A percentile compares a stretch with the other conserved stretches of the same genome.
These are phyloP conservation scores for Brachypodium distachyon DNA, from an alignment of 202 grass and related monocot genomes.

Conservation along the genomic window DNA sequence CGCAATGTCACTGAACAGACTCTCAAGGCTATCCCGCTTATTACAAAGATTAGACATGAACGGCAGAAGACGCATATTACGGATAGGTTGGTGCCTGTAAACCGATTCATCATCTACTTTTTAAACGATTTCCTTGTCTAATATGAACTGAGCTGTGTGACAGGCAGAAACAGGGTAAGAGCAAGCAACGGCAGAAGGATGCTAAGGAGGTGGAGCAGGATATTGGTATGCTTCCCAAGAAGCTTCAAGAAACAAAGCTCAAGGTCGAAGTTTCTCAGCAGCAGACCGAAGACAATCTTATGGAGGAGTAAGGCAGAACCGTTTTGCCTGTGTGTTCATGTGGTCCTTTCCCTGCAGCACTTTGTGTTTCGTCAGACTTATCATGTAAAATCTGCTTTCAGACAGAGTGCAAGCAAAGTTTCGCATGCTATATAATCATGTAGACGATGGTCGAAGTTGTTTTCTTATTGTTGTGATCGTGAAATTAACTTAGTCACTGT, in stretches of 20 bases:
- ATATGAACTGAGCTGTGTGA: neutral
- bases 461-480: neutral
- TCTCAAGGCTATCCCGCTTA: conserved; percentile 31
- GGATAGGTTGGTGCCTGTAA: conserved; percentile 35
- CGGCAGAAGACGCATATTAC: conserved; percentile 47
- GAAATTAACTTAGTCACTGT: neutral
- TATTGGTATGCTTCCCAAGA: conserved; percentile 29
- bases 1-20: conserved; percentile 52
- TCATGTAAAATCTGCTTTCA: neutral
- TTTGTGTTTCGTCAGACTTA: neutral
- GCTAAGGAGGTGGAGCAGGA: conserved; percentile 43
- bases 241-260: conserved; percentile 32
- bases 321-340: neutral
- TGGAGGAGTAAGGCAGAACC: conserved; percentile 50
- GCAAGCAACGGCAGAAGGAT: conserved; percentile 16
- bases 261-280: conserved; percentile 47
- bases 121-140: neutral
- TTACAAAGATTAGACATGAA: conserved; percentile 52
- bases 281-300: conserved; percentile 14
- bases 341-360: neutral
- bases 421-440: neutral
- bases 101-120: neutral
- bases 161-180: conserved; percentile 54
- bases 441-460: neutral
- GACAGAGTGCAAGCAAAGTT: neutral